Conservation (phyloP, 2,329 filamentous ascomycete species). For the Fusarium sp. region DNA sequence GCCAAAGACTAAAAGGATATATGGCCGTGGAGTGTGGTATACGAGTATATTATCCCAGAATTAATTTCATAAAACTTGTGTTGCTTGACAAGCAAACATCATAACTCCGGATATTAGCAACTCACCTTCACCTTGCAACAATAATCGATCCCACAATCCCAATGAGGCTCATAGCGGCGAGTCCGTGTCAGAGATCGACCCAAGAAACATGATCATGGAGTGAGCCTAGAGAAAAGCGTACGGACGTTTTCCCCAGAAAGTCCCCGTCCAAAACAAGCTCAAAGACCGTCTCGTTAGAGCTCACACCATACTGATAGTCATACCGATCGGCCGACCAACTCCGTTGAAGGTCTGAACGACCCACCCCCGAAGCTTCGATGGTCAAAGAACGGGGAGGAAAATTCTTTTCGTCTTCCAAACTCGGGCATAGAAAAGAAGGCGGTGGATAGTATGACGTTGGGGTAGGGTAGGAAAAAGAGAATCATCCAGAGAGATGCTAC, state of each 20-base stretch:
- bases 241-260: neutral
- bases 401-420: neutral
- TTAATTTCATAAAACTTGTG: no score
- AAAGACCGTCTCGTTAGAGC: slow-evolving; percentile 3
- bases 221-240: no score
- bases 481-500: neutral
- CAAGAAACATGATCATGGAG: no score
- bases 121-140: no score
- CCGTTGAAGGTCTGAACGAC: slow-evolving; percentile 2
- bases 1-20: no score
- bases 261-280: neutral
- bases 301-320: neutral
- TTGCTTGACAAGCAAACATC: no score
- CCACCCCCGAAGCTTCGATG: neutral
- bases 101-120: no score
- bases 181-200: no score
- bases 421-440: neutral
- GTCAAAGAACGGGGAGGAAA: neutral
- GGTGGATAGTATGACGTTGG: slow-evolving; percentile 9
- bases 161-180: no score
- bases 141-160: neutral
- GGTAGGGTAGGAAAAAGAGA: slow-evolving; percentile 2
- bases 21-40: no score
- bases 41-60: no score
- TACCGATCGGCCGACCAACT: slow-evolving; percentile 3